Percentiles rank a stretch among this genome's conserved stretches.
Conservation (phyloP, 176 grass and related monocot genomes). For the Oryza punctata region DNA sequence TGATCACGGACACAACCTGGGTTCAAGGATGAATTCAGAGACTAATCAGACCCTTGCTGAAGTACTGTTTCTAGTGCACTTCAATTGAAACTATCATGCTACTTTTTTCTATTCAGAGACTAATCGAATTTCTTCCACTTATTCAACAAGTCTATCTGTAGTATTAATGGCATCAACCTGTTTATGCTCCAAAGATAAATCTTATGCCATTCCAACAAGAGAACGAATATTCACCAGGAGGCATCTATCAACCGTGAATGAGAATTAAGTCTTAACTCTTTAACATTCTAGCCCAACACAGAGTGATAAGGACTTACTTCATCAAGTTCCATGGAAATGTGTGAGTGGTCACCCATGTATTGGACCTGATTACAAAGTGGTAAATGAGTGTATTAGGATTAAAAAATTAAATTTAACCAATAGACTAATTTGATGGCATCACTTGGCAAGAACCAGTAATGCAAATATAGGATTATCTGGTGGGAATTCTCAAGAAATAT, state of each 20-base stretch:
- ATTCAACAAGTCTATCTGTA: slow-evolving; percentile 22
- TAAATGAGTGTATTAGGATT: slow-evolving; percentile 31
- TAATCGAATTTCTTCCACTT: slow-evolving; percentile 9
- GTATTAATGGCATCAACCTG: background rate
- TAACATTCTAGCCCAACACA: slow-evolving; percentile 21
- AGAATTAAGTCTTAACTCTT: slow-evolving; percentile 20
- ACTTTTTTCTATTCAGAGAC: background rate
- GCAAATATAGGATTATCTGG: background rate
- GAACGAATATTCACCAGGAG: slow-evolving; percentile 12
- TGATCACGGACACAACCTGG: slow-evolving; percentile 68
- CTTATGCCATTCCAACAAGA: background rate
- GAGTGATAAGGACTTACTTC: slow-evolving; percentile 61
- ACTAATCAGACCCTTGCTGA: slow-evolving; percentile 14
- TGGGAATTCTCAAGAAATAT: slow-evolving; percentile 10
- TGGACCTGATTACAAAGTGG: slow-evolving; percentile 63
- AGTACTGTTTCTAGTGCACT: slow-evolving; percentile 21
- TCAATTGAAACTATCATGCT: background rate
- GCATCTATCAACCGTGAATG: background rate
- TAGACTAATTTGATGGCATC: background rate
- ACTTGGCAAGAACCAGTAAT: slow-evolving; percentile 6
- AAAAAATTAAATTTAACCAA: slow-evolving; percentile 7
- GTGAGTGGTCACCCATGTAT: slow-evolving; percentile 93
- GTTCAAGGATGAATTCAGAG: slow-evolving; percentile 35
- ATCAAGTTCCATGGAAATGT: slow-evolving; percentile 94
- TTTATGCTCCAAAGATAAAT: slow-evolving; percentile 8